Evolutionary conservation across 495 filamentous ascomycete genomes (phyloP), one percentile per base, ranked within the genome.

Genomic region (Ramalina intermedia): DNA sequence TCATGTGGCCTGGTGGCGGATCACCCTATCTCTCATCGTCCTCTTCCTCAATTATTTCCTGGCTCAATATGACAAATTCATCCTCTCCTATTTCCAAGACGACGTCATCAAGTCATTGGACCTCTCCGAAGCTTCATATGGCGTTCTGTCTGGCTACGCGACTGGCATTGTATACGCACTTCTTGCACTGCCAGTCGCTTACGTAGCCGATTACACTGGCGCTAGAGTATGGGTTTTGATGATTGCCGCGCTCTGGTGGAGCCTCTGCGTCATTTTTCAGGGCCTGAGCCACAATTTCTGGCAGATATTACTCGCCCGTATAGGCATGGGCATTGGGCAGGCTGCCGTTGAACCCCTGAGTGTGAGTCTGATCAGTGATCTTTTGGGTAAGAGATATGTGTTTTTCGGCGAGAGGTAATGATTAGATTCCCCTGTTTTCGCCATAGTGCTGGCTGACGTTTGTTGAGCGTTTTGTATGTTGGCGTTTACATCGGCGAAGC

Each of bases 21-120:
- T 52, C 17, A 9, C 29, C 1, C 36, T 53, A 1, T 50, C 55
- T 11, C 52, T 66, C 13, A 17, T 55, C 16, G 45, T 66, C 7
- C 55, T 66, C 27, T 58, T 63, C 41, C 49, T 60, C 26, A 65
- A 62, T 49, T 62, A 58, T 55, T 64, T 65, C 50, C 59, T 66
- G 9, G 59, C 61, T 21, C 63, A 66, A 37, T 65, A 61, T 42
- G 63, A 65, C 53, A 62, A 65, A 24, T 66, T 65, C 53, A 52
- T 66, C 43, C 55, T 66, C 2, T 60, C 61, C 16, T 64, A 65
- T 42, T 66, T 62, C 33, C 54, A 62, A 41, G 41, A 42, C 16
- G 43, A 53, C 6, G 49, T 66, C 23, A 51, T 52, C 18, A 48
- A 29, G 4, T 46, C 49, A 12, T 51, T 65, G 13, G 21, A 55